Evolutionary conservation across 2,329 filamentous ascomycete genomes (phyloP).

Genomic region (Botryotinia narcissicola): DNA sequence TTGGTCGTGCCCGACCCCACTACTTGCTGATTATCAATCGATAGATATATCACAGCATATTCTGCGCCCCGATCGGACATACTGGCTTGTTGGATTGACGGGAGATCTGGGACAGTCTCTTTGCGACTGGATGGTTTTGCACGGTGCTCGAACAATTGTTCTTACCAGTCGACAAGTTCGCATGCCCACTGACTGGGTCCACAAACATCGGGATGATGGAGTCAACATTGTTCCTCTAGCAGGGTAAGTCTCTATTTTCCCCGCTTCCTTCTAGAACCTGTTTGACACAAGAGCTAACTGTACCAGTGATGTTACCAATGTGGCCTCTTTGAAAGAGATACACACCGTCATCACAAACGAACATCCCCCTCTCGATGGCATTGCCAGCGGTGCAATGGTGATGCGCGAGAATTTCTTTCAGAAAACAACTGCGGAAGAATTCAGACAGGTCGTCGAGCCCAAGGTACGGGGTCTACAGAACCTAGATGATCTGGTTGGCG

Average conservation of each 20-base stretch:
- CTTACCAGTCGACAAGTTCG: conserved; percentile 29
- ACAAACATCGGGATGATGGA: background rate
- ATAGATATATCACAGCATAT: background rate
- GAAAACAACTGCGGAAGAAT: background rate
- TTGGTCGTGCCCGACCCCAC: background rate
- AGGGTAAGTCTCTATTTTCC: background rate
- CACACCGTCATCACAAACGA: background rate
- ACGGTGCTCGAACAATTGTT: conserved; percentile 40
- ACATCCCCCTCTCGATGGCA: background rate
- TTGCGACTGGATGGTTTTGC: conserved; percentile 42
- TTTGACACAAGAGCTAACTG: background rate
- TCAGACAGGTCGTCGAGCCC: conserved; percentile 29
- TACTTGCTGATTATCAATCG: background rate
- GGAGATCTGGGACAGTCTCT: conserved; percentile 40
- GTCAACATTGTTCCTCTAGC: background rate
- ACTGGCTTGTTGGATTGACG: conserved; percentile 36
- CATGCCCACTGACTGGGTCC: background rate
- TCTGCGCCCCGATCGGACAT: conserved; percentile 30
- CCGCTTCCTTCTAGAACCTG: background rate
- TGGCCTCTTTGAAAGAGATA: background rate
- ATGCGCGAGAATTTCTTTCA: background rate
- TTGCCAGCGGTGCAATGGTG: background rate
- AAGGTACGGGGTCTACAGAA: conserved; percentile 40
- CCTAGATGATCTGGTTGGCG: conserved; percentile 38
- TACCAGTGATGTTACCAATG: background rate